Evolutionary conservation across 2,329 filamentous ascomycete species (phyloP).

Genomic region (Nemania bipapillata): DNA sequence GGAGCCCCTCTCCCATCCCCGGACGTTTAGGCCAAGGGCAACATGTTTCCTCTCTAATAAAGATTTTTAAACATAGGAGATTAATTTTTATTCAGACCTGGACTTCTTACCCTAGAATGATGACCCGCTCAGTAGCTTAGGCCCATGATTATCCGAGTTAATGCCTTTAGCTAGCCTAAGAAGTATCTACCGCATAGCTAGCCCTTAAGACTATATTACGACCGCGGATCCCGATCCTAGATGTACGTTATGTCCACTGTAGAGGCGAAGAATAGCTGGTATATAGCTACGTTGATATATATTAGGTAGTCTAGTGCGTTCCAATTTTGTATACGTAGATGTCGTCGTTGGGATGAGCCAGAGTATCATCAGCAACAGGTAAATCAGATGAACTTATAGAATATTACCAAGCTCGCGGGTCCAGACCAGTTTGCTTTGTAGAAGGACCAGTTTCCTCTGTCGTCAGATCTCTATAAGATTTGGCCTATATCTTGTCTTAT

Average conservation of each 20-base stretch:
- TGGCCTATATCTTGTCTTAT: background rate
- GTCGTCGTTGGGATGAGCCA: constrained; percentile 28
- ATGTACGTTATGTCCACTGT: constrained; percentile 18
- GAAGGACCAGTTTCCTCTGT: background rate
- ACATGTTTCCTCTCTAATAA: too few relatives aligned
- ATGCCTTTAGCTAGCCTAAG: constrained; percentile 24
- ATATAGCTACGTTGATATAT: constrained; percentile 27
- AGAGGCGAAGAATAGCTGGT: constrained; percentile 24
- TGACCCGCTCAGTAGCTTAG: constrained; percentile 25
- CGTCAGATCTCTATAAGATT: constrained; percentile 5
- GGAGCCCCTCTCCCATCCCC: constrained; percentile 25
- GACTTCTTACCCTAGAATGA: constrained; percentile 25
- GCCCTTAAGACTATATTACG: constrained; percentile 22
- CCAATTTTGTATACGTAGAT: constrained; percentile 25
- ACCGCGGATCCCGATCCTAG: constrained; percentile 7
- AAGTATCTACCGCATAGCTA: constrained; percentile 19
- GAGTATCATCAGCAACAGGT: constrained; percentile 12
- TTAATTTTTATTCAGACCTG: constrained; percentile 22
- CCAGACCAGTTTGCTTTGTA: constrained; percentile 21
- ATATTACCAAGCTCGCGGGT: constrained; percentile 23
- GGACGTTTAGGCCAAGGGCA: constrained; percentile 28
- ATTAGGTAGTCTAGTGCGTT: constrained; percentile 19
- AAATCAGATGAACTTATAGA: constrained; percentile 12
- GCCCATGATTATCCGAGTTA: constrained; percentile 26
- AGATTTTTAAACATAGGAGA: constrained; percentile 18